Percentiles rank a stretch among this genome's conserved stretches.
Evolutionary conservation across 169 alveolate species (phyloP).

Genomic region (Amoebophrya sp.): DNA sequence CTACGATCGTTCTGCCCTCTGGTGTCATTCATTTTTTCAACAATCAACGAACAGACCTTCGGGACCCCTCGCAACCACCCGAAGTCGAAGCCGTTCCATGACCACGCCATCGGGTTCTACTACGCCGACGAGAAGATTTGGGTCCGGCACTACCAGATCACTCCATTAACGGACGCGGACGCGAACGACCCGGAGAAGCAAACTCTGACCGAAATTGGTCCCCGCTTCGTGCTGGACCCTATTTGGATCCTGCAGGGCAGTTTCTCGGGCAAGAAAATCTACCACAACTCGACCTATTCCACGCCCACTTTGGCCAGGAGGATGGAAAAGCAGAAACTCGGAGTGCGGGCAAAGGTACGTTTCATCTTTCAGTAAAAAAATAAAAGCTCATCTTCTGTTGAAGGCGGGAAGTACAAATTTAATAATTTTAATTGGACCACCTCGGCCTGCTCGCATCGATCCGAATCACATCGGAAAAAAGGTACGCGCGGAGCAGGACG

Average conservation of each 20-base stretch:
- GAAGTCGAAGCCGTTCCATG: constrained; percentile 82
- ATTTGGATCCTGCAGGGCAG: constrained; percentile 64
- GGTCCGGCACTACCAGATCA: constrained; percentile 68
- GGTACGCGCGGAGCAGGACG: neutral
- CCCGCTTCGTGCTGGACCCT: constrained; percentile 75
- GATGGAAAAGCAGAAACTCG: neutral
- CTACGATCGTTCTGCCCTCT: constrained; percentile 30
- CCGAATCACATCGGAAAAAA: too few relatives aligned
- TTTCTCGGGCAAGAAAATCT: constrained; percentile 51
- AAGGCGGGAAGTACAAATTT: too few relatives aligned
- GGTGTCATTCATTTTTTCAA: too few relatives aligned
- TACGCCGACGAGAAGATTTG: constrained; percentile 62
- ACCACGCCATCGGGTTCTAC: constrained; percentile 70
- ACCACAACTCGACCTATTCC: constrained; percentile 23
- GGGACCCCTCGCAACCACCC: constrained; percentile 86
- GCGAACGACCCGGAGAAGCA: constrained; percentile 49
- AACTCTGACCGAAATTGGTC: constrained; percentile 59
- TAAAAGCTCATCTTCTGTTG: too few relatives aligned
- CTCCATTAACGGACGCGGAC: constrained; percentile 23
- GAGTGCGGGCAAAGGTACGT: neutral
- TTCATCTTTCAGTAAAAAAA: too few relatives aligned
- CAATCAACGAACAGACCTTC: too few relatives aligned
- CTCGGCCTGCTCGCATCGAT: too few relatives aligned
- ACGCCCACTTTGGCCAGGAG: constrained; percentile 19
- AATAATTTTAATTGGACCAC: too few relatives aligned